A percentile compares a stretch with the other conserved stretches of the same genome.
These are phyloP conservation scores for Russula ochroleuca DNA, from an alignment of 768 basidiomycete genomes.

Conservation along the genomic window DNA sequence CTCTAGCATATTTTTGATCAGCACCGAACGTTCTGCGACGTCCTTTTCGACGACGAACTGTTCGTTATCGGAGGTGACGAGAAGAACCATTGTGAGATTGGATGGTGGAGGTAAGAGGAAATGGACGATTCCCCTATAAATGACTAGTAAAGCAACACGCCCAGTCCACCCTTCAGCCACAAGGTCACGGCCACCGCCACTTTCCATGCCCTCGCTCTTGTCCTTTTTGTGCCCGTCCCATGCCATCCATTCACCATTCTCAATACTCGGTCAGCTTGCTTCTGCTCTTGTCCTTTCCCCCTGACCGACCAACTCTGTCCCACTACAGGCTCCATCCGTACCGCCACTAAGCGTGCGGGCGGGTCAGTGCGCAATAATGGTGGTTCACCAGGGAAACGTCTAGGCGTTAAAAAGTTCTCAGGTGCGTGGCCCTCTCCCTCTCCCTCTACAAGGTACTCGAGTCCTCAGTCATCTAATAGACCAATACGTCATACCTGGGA, in stretches of 20 bases:
- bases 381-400: constrained; percentile 85
- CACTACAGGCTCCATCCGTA: constrained; percentile 61
- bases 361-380: constrained; percentile 92
- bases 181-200: not conserved
- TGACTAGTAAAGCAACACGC: not conserved
- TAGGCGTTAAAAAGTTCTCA: constrained; percentile 96
- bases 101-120: constrained; percentile 2
- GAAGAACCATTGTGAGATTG: constrained; percentile 62
- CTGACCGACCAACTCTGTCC: constrained; percentile 33
- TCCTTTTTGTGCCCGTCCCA: constrained; percentile 41
- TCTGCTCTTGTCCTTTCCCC: constrained; percentile 7
- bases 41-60: constrained; percentile 90
- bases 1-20: constrained; percentile 99
- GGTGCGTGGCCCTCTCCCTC: constrained; percentile 47
- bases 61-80: constrained; percentile 94
- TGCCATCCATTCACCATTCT: constrained; percentile 47
- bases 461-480: constrained; percentile 45
- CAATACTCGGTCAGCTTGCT: constrained; percentile 35
- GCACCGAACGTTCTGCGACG: constrained; percentile 89
- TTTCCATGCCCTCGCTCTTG: constrained; percentile 44
- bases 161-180: no score
- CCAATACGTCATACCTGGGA: constrained; percentile 87
- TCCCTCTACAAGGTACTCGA: not conserved
- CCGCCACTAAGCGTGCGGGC: constrained; percentile 94
- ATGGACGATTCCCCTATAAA: not conserved